These are phyloP conservation scores for Lentinula raphanica DNA, from an alignment of 768 basidiomycete species.

Conservation along the genomic window DNA sequence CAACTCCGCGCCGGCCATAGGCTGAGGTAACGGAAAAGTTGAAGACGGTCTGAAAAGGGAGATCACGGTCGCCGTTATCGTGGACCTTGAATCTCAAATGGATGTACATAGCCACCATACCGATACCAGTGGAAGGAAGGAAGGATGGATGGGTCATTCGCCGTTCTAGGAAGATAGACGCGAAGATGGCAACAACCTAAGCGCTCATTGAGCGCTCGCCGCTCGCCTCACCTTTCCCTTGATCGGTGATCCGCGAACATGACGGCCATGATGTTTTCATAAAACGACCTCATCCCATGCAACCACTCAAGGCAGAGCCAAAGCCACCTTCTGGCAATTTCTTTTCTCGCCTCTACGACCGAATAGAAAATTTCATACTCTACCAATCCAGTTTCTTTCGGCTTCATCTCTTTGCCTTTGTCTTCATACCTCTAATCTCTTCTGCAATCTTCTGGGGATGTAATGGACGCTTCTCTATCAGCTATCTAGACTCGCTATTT, in stretches of 20 bases:
- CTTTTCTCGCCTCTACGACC: neutral
- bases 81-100: too few species aligned
- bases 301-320: neutral
- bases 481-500: slow-evolving; percentile 54
- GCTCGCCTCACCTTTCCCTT: too few species aligned
- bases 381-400: slow-evolving; percentile 47
- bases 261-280: neutral
- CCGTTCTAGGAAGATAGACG: neutral
- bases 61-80: too few species aligned
- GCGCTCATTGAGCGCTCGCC: neutral
- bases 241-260: neutral
- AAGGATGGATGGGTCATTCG: too few species aligned
- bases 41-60: too few species aligned
- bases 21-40: too few species aligned
- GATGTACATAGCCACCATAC: too few species aligned
- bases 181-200: neutral
- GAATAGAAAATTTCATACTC: slow-evolving; percentile 2
- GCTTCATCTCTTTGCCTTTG: slow-evolving; percentile 44
- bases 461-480: slow-evolving; percentile 48
- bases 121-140: too few species aligned
- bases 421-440: slow-evolving; percentile 52
- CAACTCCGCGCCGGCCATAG: too few species aligned
- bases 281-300: neutral
- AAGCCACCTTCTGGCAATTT: slow-evolving; percentile 1
- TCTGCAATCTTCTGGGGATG: slow-evolving; percentile 62